Percentiles rank a stretch among this genome's conserved stretches.
Evolutionary conservation across 164 flowering plant species (phyloP).

Genomic region (Chimonanthus praecox): DNA sequence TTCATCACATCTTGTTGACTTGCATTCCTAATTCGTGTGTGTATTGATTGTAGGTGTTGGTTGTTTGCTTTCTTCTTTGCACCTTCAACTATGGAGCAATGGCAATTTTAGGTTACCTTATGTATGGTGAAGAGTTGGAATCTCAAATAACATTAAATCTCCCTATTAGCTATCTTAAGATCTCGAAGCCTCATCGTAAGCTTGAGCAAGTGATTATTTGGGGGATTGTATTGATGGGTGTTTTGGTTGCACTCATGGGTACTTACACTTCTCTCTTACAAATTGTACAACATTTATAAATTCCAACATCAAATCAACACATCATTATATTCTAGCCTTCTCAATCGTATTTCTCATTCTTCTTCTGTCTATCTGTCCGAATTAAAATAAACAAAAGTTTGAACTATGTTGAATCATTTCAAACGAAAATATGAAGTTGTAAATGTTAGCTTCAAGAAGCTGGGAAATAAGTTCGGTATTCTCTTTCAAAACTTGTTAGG

Average conservation of each 20-base stretch:
- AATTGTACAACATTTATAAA: slow-evolving; percentile 27
- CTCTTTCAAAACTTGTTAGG: too few relatives aligned
- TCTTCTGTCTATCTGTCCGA: too few relatives aligned
- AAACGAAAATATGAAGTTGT: too few relatives aligned
- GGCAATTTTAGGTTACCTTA: slow-evolving; percentile 68
- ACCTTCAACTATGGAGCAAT: slow-evolving; percentile 57
- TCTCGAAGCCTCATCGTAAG: slow-evolving; percentile 22
- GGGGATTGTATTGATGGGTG: slow-evolving; percentile 29
- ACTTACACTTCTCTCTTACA: slow-evolving; percentile 37
- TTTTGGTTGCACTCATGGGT: slow-evolving; percentile 32
- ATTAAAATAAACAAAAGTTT: too few relatives aligned
- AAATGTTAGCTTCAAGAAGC: too few relatives aligned
- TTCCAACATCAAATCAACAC: not conserved
- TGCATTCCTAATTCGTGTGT: not conserved
- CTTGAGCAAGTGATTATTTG: slow-evolving; percentile 28
- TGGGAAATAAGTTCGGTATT: too few relatives aligned
- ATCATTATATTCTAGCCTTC: too few relatives aligned
- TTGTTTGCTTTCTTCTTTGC: slow-evolving; percentile 50
- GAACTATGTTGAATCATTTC: too few relatives aligned
- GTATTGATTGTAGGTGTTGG: slow-evolving; percentile 43
- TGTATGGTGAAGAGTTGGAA: slow-evolving; percentile 65
- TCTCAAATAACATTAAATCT: slow-evolving; percentile 80
- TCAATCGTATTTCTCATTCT: too few relatives aligned
- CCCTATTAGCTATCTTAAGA: slow-evolving; percentile 44
- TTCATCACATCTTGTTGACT: too few relatives aligned